Percentiles rank a stretch among this genome's conserved stretches.
Conservation (phyloP, 139 green algal species). For the Klebsormidium nitens region DNA sequence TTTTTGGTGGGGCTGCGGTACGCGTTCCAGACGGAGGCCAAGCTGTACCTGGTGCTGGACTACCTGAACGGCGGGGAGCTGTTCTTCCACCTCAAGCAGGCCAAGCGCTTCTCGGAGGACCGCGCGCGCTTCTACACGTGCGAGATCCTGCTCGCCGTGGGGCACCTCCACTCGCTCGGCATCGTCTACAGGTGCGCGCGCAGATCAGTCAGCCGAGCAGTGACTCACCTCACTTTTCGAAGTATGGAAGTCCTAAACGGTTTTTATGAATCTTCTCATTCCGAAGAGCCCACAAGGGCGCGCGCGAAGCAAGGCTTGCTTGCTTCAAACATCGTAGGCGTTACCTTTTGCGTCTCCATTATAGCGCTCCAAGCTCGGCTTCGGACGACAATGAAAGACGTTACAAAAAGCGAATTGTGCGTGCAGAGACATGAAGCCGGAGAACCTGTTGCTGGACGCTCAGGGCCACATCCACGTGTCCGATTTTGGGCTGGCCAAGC, state of each 20-base stretch:
- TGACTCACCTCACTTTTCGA: neutral
- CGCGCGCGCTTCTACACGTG: constrained; percentile 83
- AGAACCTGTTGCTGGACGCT: constrained; percentile 92
- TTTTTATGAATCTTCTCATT: neutral
- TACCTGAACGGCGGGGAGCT: constrained; percentile 96
- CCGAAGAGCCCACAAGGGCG: neutral
- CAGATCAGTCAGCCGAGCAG: neutral
- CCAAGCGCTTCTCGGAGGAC: constrained; percentile 52
- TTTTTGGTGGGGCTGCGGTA: constrained; percentile 91
- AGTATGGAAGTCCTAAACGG: neutral
- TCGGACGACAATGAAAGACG: neutral
- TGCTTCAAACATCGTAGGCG: neutral
- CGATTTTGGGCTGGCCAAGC: constrained; percentile 68
- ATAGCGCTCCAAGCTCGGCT: neutral
- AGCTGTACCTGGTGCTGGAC: constrained; percentile 96
- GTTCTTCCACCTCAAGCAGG: constrained; percentile 90
- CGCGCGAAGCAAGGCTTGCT: neutral
- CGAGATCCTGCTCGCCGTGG: constrained; percentile 87
- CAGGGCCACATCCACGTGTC: constrained; percentile 90
- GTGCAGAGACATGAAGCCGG: constrained; percentile 63
- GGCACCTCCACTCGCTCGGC: constrained; percentile 81
- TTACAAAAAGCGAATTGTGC: neutral
- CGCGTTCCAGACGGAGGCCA: constrained; percentile 84
- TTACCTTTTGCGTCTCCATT: neutral
- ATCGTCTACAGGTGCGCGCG: constrained; percentile 49